phyloP scores from a whole-genome alignment of 192 early-diverging fungal genomes.

The Fimicolochytrium jonesii region DNA sequence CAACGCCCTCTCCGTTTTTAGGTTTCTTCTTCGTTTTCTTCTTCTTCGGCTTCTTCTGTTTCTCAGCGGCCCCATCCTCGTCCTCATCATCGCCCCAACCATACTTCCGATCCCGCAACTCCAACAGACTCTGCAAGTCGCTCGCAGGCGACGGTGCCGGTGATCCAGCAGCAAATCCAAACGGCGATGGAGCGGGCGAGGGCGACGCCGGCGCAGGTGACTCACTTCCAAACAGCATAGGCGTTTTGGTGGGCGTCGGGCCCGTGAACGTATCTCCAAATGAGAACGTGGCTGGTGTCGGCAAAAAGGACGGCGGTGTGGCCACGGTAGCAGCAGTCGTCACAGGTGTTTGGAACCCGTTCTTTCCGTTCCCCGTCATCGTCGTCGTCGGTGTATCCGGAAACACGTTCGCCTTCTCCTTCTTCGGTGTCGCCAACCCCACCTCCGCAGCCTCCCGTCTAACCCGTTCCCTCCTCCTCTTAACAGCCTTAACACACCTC shows the following conservation, averaged over 20 bases:
- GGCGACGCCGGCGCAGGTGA: not conserved
- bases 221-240: conserved; percentile 6
- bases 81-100: conserved; percentile 33
- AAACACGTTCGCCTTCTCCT: conserved; percentile 15
- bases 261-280: not conserved
- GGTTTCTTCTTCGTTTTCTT: too few species aligned
- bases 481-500: not conserved
- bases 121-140: conserved; percentile 20
- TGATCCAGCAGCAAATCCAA: not conserved
- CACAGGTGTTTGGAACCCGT: not conserved
- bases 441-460: not conserved
- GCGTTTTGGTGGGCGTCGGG: not conserved
- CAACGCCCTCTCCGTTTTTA: too few species aligned
- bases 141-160: conserved; percentile 3
- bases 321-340: not conserved
- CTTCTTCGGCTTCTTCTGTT: too few species aligned
- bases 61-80: not conserved
- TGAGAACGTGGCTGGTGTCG: not conserved
- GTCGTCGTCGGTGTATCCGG: not conserved
- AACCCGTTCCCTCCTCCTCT: too few species aligned
- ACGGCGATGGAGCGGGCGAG: not conserved
- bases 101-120: conserved; percentile 28
- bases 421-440: not conserved
- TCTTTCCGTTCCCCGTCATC: not conserved
- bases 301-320: not conserved